These are phyloP conservation scores for Penicillium sp. DNA, from an alignment of 2,329 filamentous ascomycete genomes.

Conservation along the genomic window DNA sequence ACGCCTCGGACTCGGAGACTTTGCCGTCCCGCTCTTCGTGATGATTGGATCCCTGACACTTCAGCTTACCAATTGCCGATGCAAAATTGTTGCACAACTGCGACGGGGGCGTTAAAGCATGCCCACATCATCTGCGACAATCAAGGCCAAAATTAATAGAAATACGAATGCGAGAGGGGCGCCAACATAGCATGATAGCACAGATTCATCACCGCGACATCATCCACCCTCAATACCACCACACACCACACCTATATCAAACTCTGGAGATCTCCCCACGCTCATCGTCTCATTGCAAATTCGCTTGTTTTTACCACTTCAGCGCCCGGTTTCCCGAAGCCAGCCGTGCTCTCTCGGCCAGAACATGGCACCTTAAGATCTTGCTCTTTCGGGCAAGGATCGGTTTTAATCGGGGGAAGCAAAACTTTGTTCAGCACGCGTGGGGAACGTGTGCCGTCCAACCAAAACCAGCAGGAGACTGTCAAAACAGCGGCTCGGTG, in stretches of 20 bases:
- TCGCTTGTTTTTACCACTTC: conserved; percentile 22
- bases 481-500: conserved; percentile 19
- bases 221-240: neutral
- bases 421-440: conserved; percentile 19
- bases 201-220: neutral
- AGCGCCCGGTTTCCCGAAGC: conserved; percentile 18
- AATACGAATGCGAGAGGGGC: neutral
- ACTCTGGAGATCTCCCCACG: neutral
- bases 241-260: neutral
- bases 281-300: neutral
- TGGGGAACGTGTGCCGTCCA: conserved; percentile 17
- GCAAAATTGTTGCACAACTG: neutral
- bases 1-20: neutral
- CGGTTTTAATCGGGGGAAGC: conserved; percentile 15
- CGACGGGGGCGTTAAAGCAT: neutral
- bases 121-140: neutral
- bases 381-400: conserved; percentile 18
- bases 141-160: neutral
- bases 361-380: conserved; percentile 6
- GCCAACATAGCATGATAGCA: neutral
- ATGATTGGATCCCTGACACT: neutral
- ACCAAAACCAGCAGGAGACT: conserved; percentile 14
- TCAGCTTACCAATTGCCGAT: neutral
- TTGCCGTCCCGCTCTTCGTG: neutral
- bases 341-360: conserved; percentile 13